These are phyloP conservation scores for Dactylorhiza incarnata DNA, from an alignment of 106 monocot genomes.

Conservation along the genomic window DNA sequence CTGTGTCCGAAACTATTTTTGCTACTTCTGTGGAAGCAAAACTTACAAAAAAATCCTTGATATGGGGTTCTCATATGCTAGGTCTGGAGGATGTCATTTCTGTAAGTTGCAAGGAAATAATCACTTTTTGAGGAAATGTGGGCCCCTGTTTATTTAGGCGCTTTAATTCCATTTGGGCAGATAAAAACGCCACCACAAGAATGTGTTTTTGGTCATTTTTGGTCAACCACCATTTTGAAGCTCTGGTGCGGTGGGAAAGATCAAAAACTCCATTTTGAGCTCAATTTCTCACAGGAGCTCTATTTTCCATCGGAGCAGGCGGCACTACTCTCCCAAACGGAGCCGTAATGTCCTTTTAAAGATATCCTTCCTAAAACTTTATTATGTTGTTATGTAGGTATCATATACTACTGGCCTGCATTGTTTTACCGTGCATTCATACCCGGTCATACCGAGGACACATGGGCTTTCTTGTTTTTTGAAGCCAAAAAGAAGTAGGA, in stretches of 20 bases:
- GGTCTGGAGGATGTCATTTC: conserved; percentile 83
- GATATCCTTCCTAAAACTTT: background rate
- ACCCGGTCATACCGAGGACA: conserved; percentile 29
- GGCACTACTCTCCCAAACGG: no score
- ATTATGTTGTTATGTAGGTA: conserved; percentile 25
- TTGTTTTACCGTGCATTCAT: conserved; percentile 64
- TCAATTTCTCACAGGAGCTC: no score
- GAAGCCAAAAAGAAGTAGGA: conserved; percentile 45
- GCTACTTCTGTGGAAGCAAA: conserved; percentile 52
- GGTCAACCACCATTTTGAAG: no score
- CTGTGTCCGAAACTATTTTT: conserved; percentile 20
- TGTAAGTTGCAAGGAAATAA: conserved; percentile 46
- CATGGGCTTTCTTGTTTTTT: conserved; percentile 35
- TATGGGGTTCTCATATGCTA: conserved; percentile 79
- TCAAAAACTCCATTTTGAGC: no score
- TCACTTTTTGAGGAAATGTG: background rate
- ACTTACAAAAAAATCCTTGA: conserved; percentile 75
- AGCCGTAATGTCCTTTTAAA: background rate
- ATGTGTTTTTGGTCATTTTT: no score
- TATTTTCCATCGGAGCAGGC: no score
- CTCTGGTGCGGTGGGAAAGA: no score
- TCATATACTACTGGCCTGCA: conserved; percentile 47
- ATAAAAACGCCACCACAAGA: no score
- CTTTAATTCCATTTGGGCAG: no score
- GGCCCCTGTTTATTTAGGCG: no score